These are phyloP conservation scores for Arxiozyma slooffiae DNA, from an alignment of 1,139 yeast species.

Conservation along the genomic window DNA sequence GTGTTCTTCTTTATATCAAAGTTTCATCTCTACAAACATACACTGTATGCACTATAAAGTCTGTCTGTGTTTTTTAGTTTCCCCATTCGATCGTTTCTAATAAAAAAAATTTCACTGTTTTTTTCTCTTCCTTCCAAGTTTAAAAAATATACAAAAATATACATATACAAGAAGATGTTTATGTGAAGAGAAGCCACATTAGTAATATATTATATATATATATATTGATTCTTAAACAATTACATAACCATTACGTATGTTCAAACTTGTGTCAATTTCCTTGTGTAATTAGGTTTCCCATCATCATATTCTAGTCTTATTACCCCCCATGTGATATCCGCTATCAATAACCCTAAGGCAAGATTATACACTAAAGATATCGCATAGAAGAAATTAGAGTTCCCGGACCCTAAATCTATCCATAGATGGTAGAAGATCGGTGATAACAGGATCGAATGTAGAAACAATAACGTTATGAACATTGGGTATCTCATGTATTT, in stretches of 20 bases:
- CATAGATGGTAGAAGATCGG: constrained; percentile 91
- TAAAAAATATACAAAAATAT: too few species aligned
- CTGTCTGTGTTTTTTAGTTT: neutral
- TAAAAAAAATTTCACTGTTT: neutral
- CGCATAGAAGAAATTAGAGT: constrained; percentile 92
- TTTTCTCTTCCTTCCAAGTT: neutral
- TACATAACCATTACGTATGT: neutral
- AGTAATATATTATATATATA: neutral
- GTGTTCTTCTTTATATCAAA: too few species aligned
- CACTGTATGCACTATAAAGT: too few species aligned
- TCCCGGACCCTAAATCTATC: constrained; percentile 92
- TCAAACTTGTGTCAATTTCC: constrained; percentile 31
- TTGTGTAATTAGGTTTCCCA: constrained; percentile 22
- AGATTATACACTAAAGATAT: constrained; percentile 74
- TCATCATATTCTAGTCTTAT: constrained; percentile 59
- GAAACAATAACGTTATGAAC: constrained; percentile 36
- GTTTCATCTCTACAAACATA: too few species aligned
- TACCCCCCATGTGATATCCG: constrained; percentile 79
- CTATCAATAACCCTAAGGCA: constrained; percentile 56
- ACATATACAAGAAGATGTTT: too few species aligned
- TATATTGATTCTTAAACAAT: neutral
- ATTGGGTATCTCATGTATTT: constrained; percentile 38
- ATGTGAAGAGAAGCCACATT: too few species aligned
- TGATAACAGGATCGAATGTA: constrained; percentile 50
- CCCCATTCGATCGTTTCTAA: neutral